These are phyloP conservation scores for Rossbeevera mucosa DNA, from an alignment of 768 basidiomycete genomes.

Conservation along the genomic window DNA sequence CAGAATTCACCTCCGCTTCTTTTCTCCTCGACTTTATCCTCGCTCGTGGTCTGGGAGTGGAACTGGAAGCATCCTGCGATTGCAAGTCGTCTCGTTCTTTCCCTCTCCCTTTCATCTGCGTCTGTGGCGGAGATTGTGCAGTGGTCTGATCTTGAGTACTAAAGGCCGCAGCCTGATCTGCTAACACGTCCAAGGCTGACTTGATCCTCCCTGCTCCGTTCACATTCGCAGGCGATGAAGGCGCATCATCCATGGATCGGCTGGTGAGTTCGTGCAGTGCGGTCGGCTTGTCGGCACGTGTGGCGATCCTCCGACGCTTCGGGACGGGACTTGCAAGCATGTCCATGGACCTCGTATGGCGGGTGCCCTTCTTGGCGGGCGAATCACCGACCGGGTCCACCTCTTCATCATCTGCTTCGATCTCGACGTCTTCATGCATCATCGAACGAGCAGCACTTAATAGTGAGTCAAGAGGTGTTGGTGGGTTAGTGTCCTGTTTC, in stretches of 20 bases:
- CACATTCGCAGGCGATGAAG: constrained; percentile 1
- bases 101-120: constrained; percentile 17
- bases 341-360: constrained; percentile 25
- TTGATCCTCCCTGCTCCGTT: constrained; percentile 27
- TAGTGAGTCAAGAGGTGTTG: constrained; percentile 54
- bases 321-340: constrained; percentile 35
- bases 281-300: constrained; percentile 9
- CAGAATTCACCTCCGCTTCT: constrained; percentile 5
- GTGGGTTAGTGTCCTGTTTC: constrained; percentile 27
- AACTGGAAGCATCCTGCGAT: constrained; percentile 1
- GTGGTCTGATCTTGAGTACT: constrained; percentile 33
- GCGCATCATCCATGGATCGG: not conserved
- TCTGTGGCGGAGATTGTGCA: not conserved
- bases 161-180: constrained; percentile 65
- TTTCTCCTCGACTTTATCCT: constrained; percentile 9
- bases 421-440: constrained; percentile 38
- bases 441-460: constrained; percentile 57
- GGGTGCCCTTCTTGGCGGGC: constrained; percentile 19
- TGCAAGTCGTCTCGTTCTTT: constrained; percentile 13
- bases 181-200: constrained; percentile 67
- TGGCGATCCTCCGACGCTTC: constrained; percentile 33
- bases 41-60: constrained; percentile 5
- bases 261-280: constrained; percentile 3
- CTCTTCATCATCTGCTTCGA: constrained; percentile 29
- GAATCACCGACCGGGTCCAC: constrained; percentile 21